These are phyloP conservation scores for Nicotiana noctiflora DNA, from an alignment of 257 asterid genomes.

Conservation along the genomic window DNA sequence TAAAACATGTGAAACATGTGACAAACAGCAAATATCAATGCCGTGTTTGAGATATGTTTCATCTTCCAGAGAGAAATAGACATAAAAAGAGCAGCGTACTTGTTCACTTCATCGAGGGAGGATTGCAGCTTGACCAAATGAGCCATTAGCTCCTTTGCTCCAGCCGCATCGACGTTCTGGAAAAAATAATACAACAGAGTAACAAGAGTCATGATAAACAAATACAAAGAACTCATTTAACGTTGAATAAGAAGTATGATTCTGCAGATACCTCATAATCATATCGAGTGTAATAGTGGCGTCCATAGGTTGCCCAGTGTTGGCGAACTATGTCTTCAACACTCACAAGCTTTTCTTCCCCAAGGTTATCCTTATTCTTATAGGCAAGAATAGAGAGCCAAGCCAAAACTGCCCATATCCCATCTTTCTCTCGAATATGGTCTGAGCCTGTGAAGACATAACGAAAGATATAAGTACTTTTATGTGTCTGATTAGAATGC, in stretches of 20 bases:
- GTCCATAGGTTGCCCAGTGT: conserved; percentile 93
- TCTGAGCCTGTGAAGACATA: conserved; percentile 65
- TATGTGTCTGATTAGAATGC: not conserved
- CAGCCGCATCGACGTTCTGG: conserved; percentile 84
- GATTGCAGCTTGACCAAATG: conserved; percentile 89
- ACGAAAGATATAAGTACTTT: not conserved
- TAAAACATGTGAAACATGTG: too few species aligned
- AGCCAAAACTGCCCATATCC: conserved; percentile 98
- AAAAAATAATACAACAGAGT: conserved; percentile 15
- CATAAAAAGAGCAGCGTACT: conserved; percentile 30
- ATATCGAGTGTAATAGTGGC: conserved; percentile 94
- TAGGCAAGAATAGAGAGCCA: conserved; percentile 90
- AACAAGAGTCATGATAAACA: not conserved
- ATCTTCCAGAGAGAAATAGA: not conserved
- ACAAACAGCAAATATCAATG: too few species aligned
- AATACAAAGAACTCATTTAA: not conserved
- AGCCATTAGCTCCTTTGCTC: conserved; percentile 88
- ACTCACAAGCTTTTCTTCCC: conserved; percentile 68
- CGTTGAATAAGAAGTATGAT: not conserved
- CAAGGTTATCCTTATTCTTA: conserved; percentile 73
- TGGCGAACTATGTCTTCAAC: conserved; percentile 94
- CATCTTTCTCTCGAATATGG: conserved; percentile 97
- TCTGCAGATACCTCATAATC: conserved; percentile 70
- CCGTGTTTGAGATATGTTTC: too few species aligned
- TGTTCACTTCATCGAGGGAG: conserved; percentile 68